Evolutionary conservation across 306 rosid species (phyloP).

Genomic region (Crotalaria pallida): DNA sequence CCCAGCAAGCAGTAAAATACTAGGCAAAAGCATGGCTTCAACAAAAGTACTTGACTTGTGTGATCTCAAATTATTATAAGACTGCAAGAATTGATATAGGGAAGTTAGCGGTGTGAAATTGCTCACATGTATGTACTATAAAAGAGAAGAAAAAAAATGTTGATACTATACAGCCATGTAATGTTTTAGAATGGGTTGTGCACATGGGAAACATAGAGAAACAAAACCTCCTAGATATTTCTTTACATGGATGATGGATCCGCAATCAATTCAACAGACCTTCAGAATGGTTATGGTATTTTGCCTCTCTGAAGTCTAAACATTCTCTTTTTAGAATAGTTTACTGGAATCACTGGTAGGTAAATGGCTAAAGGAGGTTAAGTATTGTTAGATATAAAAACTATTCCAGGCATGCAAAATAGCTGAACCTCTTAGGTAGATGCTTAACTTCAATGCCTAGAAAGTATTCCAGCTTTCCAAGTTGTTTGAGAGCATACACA

Average conservation of each 20-base stretch:
- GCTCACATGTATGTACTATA: not conserved
- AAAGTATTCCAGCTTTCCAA: too few relatives aligned
- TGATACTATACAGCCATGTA: not conserved
- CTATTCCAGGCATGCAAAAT: not conserved
- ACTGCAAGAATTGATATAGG: constrained; percentile 41
- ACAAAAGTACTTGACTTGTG: constrained; percentile 48
- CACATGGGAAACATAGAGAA: not conserved
- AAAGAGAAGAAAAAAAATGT: not conserved
- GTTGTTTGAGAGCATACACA: too few relatives aligned
- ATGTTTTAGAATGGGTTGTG: not conserved
- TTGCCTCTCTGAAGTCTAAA: not conserved
- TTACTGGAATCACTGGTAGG: not conserved
- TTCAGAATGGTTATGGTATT: not conserved
- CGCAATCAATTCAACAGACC: not conserved
- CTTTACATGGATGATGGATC: constrained; percentile 9
- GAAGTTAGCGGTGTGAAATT: constrained; percentile 12
- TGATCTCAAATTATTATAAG: constrained; percentile 34
- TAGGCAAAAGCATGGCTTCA: constrained; percentile 67
- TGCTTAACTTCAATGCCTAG: not conserved
- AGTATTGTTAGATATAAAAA: not conserved
- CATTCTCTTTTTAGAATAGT: not conserved
- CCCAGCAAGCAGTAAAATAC: constrained; percentile 48
- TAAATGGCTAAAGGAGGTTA: not conserved
- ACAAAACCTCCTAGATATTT: not conserved
- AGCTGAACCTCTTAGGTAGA: not conserved